Evolutionary conservation across 805 yeast species (phyloP), one percentile per base, ranked within the genome.

Genomic region (Wickerhamiella allomyrinae): DNA sequence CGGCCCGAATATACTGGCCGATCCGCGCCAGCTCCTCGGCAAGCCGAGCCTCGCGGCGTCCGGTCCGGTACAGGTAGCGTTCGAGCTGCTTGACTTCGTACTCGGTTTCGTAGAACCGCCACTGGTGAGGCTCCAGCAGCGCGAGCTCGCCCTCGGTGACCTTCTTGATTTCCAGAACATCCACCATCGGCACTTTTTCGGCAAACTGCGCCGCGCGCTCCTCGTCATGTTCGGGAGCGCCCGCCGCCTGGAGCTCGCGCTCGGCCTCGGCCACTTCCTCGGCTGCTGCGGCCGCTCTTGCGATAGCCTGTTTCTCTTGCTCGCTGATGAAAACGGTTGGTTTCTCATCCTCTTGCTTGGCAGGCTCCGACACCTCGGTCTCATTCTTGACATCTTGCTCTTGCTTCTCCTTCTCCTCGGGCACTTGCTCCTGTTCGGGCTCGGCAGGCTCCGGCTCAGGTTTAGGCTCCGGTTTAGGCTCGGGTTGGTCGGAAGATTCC

Each of bases 101-200:
- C 22, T 44, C 48, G 15, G 46, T 43, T 2, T 50, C 53, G 40
- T 51, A 51, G 44, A 31, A 51, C 19, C 55, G 42, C 57, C 57
- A 53, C 27, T 53, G 42, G 20, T 46, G 21, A 15, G 53, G 46
- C 21, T 42, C 27, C 21, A 39, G 19, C 14, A 46, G 34, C 20
- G 21, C 21, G n/a, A 20, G 2, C 2, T 39, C 39, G 29, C 46
- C 43, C 38, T 51, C 49, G 21, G 45, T 41, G 9, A 31, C 13
- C 15, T 34, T 29, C 39, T 44, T 45, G 23, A 49, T 21, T 11
- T 44, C 54, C 17, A 31, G 29, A 6, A 47, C 40, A 20, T 22
- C 17, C 13, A 41, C 29, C 11, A 31, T 24, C 22, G 39, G 31
- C 5, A 39, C 23, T 1, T 29, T 14, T 22, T 29, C 40, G 15